Base-by-base conservation (phyloP, 1,284 basidiomycete species). In the Puccinia hordei region DNA sequence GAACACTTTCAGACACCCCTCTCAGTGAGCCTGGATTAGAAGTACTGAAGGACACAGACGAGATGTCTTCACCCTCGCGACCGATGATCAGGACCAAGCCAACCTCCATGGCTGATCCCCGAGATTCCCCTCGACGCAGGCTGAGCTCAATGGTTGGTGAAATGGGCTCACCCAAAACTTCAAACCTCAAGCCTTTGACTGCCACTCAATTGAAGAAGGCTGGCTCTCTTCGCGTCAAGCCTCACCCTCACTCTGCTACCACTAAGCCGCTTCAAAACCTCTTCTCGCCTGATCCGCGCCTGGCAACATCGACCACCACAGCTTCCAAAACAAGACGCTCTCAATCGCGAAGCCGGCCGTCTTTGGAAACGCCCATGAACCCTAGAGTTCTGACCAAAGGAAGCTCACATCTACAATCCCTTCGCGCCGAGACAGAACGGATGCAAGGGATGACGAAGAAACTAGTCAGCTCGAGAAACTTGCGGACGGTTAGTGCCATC, bases 391-490 rank as follows among this genome's bases (percentile, higher is more conserved):
- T 55, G 22, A 55, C 17, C 27, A 77, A 46, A 57, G 46, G 66
- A 19, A 69, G 51, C 49, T 79, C 76, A 12, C 76, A 79, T 59
- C 66, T 79, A 3, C 66, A 69, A 33, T 79, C 66, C 30, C 41
- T 79, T 49, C 63, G 76, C 4, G 76, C 76, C 27, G 76, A 79
- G 66, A 79, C 76, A 5, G 61, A 79, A 55, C 65, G 76, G n/a
- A 69, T 79, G 76, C 76, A 79, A 71, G 76, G 76, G 10, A 79
- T 79, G 76, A 79, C 65, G n/a, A 65, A 79, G 38, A 79, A 79
- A 61, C n/a, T 79, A 15, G 76, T 79, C 35, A 79, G 76, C 76
- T 71, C 65, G 24, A 49, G 76, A 27, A 79, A 66, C 35, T 71
- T 55, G 22, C 65, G 76, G 49, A 49, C 65, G 9, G 51, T 69